Percentiles rank a stretch among this genome's conserved stretches.
Evolutionary conservation across 129 eudicot genomes (phyloP).

Genomic region (Dittrichia graveolens): DNA sequence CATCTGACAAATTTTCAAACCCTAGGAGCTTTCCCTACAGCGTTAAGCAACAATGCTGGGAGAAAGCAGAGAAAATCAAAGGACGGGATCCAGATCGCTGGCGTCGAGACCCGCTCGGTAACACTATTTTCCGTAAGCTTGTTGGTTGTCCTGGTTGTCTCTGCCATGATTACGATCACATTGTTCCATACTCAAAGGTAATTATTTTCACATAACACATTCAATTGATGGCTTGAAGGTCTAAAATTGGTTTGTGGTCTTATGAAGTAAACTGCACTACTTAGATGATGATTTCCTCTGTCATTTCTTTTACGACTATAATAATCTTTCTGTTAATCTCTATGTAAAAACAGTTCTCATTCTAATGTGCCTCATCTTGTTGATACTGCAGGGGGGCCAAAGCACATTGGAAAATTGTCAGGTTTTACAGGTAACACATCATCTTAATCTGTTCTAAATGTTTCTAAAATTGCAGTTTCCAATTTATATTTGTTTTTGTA

Average conservation of each 20-base stretch:
- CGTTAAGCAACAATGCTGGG: constrained; percentile 95
- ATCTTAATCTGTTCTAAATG: background rate
- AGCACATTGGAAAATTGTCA: constrained; percentile 39
- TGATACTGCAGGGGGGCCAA: constrained; percentile 32
- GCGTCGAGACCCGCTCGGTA: constrained; percentile 89
- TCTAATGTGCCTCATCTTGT: constrained; percentile 23
- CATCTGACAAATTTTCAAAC: constrained; percentile 46
- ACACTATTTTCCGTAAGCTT: constrained; percentile 72
- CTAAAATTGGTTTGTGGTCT: background rate
- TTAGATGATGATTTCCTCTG: background rate
- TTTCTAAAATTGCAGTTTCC: background rate
- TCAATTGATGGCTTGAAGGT: background rate
- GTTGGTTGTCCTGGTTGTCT: constrained; percentile 94
- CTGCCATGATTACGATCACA: constrained; percentile 96
- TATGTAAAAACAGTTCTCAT: background rate
- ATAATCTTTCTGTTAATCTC: no score
- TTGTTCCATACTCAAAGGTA: constrained; percentile 92
- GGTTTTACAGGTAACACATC: constrained; percentile 30
- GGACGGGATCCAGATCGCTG: constrained; percentile 92
- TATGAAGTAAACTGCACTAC: background rate
- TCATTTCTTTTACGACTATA: no score
- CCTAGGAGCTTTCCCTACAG: constrained; percentile 82
- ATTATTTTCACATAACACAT: background rate
- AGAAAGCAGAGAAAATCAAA: constrained; percentile 82
- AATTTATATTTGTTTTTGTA: background rate